Base-by-base conservation (phyloP, 805 yeast genomes). In the Metschnikowia lunata region DNA sequence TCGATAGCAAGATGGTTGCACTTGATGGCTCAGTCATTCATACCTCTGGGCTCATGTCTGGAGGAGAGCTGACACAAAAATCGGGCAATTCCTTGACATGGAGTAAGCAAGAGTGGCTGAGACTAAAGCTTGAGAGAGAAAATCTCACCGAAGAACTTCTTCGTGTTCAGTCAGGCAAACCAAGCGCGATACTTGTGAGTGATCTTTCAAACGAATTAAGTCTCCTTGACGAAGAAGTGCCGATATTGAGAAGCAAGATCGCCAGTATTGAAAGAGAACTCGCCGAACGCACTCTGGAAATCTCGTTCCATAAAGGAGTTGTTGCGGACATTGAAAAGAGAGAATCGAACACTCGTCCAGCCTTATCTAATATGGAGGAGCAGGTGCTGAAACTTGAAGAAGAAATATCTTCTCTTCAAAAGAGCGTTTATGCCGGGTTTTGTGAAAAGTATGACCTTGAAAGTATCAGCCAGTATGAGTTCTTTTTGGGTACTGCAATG, bases 21-120 rank as follows among this genome's bases (percentile, higher is more conserved):
- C 56, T 88, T 11, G 88, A 88, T 39, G 99, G 99, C 1, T 79
- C 91, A 0, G 71, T 89, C 28, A 85, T 93, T 37, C 88, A 88
- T 58, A 81, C 80, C 56, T 82, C 91, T 5, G 96, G 96, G 7
- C 71, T 89, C 31, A 88, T 93, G 95, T 85, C 97, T 8, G 97
- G 97, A 61, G 97, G 97, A 52, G 67, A 72, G 27, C 72, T 79
- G 6, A 71, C 71, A n/a, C 70, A 70, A 33, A 58, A 53, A 15
- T 63, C 71, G n/a, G 70, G 73, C 10, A 57, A 60, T 0, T 45
- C 51, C 9, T 50, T 67, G 45, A 74, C 78, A 50, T 88, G 95
- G 95, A 88, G 82, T 60, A 88, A 84, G 56, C 75, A 78, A 35
- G 86, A 83, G 53, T 75, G 78, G 52, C 76, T 74, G 40, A 67